phyloP scores from a whole-genome alignment of 2,329 filamentous ascomycete genomes.

The Aspergillus brunneoviolaceus region DNA sequence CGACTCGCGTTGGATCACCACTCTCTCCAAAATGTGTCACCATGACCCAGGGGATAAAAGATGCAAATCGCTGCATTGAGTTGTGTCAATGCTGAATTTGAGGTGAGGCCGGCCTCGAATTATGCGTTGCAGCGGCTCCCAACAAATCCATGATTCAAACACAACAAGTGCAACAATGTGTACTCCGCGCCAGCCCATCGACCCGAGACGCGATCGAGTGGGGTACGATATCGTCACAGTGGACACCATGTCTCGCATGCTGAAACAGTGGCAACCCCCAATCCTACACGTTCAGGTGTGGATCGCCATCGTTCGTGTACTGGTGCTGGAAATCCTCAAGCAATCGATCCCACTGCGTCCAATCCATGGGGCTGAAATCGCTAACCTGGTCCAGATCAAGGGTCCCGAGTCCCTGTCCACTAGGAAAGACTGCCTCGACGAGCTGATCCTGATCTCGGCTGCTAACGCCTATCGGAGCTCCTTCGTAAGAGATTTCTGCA shows the following conservation, averaged over 20 bases:
- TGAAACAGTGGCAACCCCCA: neutral
- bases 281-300: neutral
- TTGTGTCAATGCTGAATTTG: neutral
- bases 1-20: neutral
- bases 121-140: neutral
- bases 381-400: neutral
- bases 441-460: neutral
- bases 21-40: neutral
- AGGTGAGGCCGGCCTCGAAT: neutral
- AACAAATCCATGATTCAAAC: neutral
- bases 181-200: neutral
- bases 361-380: slow-evolving; percentile 25
- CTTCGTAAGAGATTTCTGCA: neutral
- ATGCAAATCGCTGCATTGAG: neutral
- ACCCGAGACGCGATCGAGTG: neutral
- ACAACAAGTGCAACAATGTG: neutral
- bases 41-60: neutral
- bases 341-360: slow-evolving; percentile 31
- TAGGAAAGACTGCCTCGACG: neutral
- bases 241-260: neutral
- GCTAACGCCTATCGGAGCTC: neutral
- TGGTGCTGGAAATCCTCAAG: slow-evolving; percentile 27
- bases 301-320: neutral
- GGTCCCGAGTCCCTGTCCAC: neutral
- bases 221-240: neutral